A percentile compares a stretch with the other conserved stretches of the same genome.
Evolutionary conservation across 805 yeast species (phyloP).

Genomic region (Barnettozyma pratensis): DNA sequence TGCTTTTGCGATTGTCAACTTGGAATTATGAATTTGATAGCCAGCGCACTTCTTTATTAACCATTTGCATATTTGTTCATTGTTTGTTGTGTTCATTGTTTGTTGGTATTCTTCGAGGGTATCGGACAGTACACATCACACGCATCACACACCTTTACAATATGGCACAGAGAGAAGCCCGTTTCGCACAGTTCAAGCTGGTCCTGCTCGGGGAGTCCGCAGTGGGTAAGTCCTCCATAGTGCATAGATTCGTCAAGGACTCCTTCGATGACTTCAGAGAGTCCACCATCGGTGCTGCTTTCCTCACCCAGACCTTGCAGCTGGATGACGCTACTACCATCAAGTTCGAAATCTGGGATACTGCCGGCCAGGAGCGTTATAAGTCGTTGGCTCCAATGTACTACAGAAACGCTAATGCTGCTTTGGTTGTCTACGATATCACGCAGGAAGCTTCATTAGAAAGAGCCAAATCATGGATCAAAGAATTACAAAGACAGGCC

Average conservation of each 20-base stretch:
- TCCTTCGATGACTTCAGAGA: conserved; percentile 76
- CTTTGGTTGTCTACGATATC: conserved; percentile 72
- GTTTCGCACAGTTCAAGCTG: conserved; percentile 52
- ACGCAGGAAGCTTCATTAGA: conserved; percentile 58
- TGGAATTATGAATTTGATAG: too few relatives aligned
- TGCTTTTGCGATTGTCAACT: neutral
- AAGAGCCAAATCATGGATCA: conserved; percentile 73
- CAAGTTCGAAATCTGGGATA: conserved; percentile 62
- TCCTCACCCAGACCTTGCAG: conserved; percentile 72
- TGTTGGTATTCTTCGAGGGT: too few relatives aligned
- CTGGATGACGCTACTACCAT: conserved; percentile 38
- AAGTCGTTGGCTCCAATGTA: conserved; percentile 81
- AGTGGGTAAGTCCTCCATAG: conserved; percentile 81
- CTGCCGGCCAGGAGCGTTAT: conserved; percentile 93
- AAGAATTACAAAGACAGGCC: conserved; percentile 67
- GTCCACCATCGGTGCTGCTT: conserved; percentile 98
- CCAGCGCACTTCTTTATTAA: too few relatives aligned
- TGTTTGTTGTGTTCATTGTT: too few relatives aligned
- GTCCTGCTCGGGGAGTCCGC: conserved; percentile 65
- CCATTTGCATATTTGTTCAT: too few relatives aligned
- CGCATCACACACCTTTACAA: neutral
- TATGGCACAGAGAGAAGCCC: conserved; percentile 15
- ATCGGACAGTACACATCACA: too few relatives aligned
- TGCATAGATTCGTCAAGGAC: conserved; percentile 70
- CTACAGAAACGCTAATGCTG: conserved; percentile 76